These are phyloP conservation scores for Leishmania amazonensis DNA, from an alignment of 208 protist genomes.

Conservation along the genomic window DNA sequence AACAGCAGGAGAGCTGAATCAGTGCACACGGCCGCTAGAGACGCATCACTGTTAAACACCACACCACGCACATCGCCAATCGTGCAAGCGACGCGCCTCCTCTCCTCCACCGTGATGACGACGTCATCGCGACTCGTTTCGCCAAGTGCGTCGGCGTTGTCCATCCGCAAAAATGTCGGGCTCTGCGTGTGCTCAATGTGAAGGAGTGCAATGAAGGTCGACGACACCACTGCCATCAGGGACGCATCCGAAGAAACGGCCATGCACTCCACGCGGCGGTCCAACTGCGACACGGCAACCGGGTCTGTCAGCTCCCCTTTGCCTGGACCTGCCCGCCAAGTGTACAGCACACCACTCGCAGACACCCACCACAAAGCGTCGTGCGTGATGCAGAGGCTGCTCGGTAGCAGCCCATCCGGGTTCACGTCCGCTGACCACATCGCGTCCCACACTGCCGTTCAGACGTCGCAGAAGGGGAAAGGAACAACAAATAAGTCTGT, in stretches of 20 bases:
- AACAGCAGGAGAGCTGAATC: conserved; percentile 10
- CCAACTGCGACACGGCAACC: conserved; percentile 18
- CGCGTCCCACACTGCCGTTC: no score
- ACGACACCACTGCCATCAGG: conserved; percentile 1
- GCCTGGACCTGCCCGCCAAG: conserved; percentile 3
- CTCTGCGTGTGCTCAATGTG: neutral
- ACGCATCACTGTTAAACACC: conserved; percentile 16
- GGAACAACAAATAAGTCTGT: neutral
- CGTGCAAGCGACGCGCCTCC: conserved; percentile 10
- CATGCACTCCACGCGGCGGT: conserved; percentile 15
- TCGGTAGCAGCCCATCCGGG: conserved; percentile 13
- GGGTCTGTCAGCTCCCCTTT: conserved; percentile 15
- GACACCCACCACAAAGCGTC: conserved; percentile 35
- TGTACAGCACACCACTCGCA: conserved; percentile 21
- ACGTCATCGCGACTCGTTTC: neutral
- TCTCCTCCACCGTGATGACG: conserved; percentile 7
- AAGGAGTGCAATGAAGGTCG: conserved; percentile 6
- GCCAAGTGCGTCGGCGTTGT: neutral
- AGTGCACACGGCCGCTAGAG: conserved; percentile 11
- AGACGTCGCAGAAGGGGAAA: neutral
- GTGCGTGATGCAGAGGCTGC: conserved; percentile 19
- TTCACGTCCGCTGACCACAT: conserved; percentile 28
- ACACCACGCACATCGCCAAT: conserved; percentile 4
- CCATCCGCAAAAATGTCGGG: conserved; percentile 10
- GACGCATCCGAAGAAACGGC: conserved; percentile 6